phyloP scores from a whole-genome alignment of 495 filamentous ascomycete genomes.

The Penicillium goetzii region DNA sequence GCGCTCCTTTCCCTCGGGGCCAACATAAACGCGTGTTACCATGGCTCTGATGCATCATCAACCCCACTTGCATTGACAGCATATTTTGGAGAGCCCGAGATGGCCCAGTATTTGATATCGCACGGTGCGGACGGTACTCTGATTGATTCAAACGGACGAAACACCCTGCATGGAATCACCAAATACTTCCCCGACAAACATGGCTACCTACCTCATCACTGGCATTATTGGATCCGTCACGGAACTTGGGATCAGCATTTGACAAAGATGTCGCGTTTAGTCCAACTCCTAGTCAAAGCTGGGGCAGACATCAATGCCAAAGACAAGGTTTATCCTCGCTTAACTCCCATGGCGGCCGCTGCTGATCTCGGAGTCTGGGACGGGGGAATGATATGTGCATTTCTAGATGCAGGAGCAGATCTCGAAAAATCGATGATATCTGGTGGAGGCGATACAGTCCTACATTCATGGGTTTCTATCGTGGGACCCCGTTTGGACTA shows the following conservation, averaged over 20 bases:
- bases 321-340: constrained; percentile 23
- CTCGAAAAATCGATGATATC: constrained; percentile 10
- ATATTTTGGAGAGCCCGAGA: constrained; percentile 22
- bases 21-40: constrained; percentile 14
- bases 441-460: constrained; percentile 20
- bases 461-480: constrained; percentile 25
- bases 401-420: constrained; percentile 24
- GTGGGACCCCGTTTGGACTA: constrained; percentile 26
- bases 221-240: constrained; percentile 30
- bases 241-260: constrained; percentile 23
- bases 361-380: constrained; percentile 27
- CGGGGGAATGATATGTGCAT: constrained; percentile 18
- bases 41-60: constrained; percentile 17
- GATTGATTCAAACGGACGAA: constrained; percentile 22
- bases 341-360: constrained; percentile 24
- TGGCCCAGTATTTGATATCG: constrained; percentile 20
- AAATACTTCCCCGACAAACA: constrained; percentile 20
- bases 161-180: constrained; percentile 25
- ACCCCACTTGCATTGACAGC: constrained; percentile 26
- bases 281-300: constrained; percentile 23
- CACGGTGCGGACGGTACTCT: constrained; percentile 22
- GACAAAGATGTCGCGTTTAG: constrained; percentile 10
- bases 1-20: constrained; percentile 26
- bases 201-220: constrained; percentile 17
- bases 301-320: constrained; percentile 32